These are phyloP conservation scores for Artomyces pyxidatus DNA, from an alignment of 768 basidiomycete species.

Conservation along the genomic window DNA sequence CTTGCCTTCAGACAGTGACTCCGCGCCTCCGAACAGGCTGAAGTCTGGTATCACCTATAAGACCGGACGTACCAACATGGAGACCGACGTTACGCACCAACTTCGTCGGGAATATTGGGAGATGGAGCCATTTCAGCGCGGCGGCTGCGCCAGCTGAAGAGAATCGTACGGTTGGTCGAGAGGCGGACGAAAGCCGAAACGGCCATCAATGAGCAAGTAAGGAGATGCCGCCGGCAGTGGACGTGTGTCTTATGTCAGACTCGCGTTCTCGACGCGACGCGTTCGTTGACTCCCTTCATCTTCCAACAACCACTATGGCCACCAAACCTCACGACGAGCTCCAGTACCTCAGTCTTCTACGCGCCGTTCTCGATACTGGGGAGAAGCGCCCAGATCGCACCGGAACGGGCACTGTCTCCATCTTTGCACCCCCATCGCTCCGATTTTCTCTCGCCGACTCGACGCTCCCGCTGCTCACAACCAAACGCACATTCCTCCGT, in stretches of 20 bases:
- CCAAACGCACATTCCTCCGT: constrained; percentile 87
- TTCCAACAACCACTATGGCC: constrained; percentile 1
- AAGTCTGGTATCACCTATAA: constrained; percentile 40
- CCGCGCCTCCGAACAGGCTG: constrained; percentile 79
- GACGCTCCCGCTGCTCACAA: constrained; percentile 84
- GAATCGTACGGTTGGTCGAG: too few species aligned
- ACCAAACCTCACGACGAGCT: constrained; percentile 60
- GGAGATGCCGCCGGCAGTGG: too few species aligned
- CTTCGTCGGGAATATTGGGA: constrained; percentile 13
- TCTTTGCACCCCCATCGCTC: constrained; percentile 86
- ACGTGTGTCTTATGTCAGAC: constrained; percentile 7
- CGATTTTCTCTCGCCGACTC: constrained; percentile 78
- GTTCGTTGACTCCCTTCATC: not conserved
- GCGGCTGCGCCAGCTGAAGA: too few species aligned
- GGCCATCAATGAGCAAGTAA: too few species aligned
- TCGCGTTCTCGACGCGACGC: constrained; percentile 10
- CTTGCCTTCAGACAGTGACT: constrained; percentile 52
- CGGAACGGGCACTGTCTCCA: constrained; percentile 85
- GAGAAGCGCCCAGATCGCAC: constrained; percentile 84
- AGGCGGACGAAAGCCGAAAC: too few species aligned
- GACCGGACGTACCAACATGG: not conserved
- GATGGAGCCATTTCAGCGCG: constrained; percentile 10
- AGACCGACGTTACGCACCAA: not conserved
- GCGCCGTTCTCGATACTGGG: constrained; percentile 65
- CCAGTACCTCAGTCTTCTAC: constrained; percentile 84